Percentiles rank a stretch among this genome's conserved stretches.
phyloP scores from a whole-genome alignment of 2,329 filamentous ascomycete genomes.

The Penicillium brasilianum region DNA sequence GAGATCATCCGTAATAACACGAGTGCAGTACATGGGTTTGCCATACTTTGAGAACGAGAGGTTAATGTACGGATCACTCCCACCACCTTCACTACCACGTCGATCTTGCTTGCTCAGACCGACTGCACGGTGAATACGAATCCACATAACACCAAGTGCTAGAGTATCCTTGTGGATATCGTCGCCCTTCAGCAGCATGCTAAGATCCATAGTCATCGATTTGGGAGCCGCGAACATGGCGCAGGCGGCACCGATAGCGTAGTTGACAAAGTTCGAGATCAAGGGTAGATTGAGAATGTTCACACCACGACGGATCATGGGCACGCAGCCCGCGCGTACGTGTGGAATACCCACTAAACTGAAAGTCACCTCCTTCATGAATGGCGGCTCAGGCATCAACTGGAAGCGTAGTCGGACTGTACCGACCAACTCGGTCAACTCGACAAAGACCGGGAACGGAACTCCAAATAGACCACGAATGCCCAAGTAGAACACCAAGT shows the following conservation, averaged over 20 bases:
- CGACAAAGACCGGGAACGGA: conserved; percentile 84
- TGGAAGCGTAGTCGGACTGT: conserved; percentile 83
- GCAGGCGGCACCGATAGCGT: conserved; percentile 83
- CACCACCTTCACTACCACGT: conserved; percentile 80
- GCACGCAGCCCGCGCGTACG: conserved; percentile 85
- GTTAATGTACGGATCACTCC: conserved; percentile 94
- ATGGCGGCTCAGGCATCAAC: conserved; percentile 88
- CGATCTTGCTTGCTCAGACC: conserved; percentile 90
- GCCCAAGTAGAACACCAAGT: conserved; percentile 90
- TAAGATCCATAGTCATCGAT: conserved; percentile 87
- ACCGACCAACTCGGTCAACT: conserved; percentile 87
- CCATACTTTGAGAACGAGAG: conserved; percentile 94
- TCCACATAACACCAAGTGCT: conserved; percentile 87
- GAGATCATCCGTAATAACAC: conserved; percentile 91
- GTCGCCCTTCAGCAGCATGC: conserved; percentile 88
- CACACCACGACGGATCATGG: conserved; percentile 87
- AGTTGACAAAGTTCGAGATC: conserved; percentile 97
- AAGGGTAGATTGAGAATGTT: conserved; percentile 90
- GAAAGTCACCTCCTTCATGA: conserved; percentile 88
- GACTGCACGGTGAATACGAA: conserved; percentile 85
- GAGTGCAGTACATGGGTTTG: conserved; percentile 96
- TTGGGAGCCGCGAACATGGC: conserved; percentile 95
- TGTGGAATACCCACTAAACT: conserved; percentile 94
- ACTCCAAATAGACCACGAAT: conserved; percentile 87
- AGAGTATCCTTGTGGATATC: conserved; percentile 85